A percentile compares a stretch with the other conserved stretches of the same genome.
Evolutionary conservation across 208 protist genomes (phyloP).

Genomic region (Leishmania martiniquensis): DNA sequence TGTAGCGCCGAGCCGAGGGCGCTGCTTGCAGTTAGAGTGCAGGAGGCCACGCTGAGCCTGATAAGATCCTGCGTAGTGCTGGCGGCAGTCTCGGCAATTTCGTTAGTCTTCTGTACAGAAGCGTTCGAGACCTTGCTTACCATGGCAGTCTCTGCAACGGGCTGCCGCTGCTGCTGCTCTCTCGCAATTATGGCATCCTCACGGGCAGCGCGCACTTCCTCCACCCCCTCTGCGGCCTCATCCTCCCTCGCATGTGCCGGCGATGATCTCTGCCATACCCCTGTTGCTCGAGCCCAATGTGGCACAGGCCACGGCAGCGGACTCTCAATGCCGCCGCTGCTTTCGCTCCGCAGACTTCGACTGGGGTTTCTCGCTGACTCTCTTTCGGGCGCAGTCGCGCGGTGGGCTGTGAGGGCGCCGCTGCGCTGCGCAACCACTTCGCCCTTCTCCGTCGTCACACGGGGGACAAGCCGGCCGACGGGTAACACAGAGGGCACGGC

Average conservation of each 20-base stretch:
- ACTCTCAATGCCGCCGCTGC: constrained; percentile 33
- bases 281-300: not conserved
- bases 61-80: not conserved
- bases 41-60: constrained; percentile 12
- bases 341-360: not conserved
- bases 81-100: not conserved
- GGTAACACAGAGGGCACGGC: not conserved
- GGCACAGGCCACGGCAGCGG: constrained; percentile 34
- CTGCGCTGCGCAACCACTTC: not conserved
- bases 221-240: not conserved
- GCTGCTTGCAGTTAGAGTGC: not conserved
- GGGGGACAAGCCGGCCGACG: not conserved
- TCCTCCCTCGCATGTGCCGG: constrained; percentile 19
- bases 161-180: constrained; percentile 2
- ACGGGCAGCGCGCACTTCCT: not conserved
- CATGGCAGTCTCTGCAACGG: too few species aligned
- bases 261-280: not conserved
- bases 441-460: constrained; percentile 6
- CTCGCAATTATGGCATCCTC: not conserved
- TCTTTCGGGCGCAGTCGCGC: not conserved
- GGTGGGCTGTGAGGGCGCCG: not conserved
- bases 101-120: not conserved
- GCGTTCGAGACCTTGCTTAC: not conserved
- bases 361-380: not conserved
- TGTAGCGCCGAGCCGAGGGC: not conserved